Base-by-base conservation (phyloP, 2,329 filamentous ascomycete species). In the Microsporum ferrugineum region DNA sequence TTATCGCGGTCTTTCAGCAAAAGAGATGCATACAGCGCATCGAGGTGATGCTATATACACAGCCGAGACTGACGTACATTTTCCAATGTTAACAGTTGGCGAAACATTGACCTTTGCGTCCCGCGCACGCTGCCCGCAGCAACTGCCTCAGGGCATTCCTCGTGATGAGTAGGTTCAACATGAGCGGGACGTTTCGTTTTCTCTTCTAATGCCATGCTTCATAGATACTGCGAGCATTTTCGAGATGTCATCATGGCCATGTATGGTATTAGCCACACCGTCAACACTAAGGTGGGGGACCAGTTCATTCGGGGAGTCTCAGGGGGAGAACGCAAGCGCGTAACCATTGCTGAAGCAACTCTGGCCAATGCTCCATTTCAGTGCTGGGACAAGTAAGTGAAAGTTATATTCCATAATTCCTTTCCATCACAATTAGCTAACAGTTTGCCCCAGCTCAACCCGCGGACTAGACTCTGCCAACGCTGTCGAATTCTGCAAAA, bases 61-160 rank as follows among this genome's bases (percentile, higher is more conserved):
- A 68, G 84, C 88, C 66, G 88, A 92, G 71, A 89, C 94, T 65
- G 91, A 96, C 66, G 80, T 91, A 27, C 90, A 95, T 67, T 86
- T 91, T 67, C 84, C 91, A 0, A 94, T 88, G 0, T 78, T 96
- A 27, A 94, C 89, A 0, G 91, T 96, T 1, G 87, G 88, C 60
- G 89, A 95, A 71, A 96, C 91, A 0, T 80, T 96, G 0, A 85
- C 83, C 0, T 96, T 96, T 70, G 91, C 91, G 0, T 77, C 95
- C 2, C 88, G 92, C 68, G 88, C 86, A 41, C 95, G 95, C 75
- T 86, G 89, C 14, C 90, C 91, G 86, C 87, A 62, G 84, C 82
- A 33, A 86, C 80, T 62, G 77, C 88, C 0, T 80, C 85, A 1
- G 86, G 86, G 65, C 84, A 49, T 60, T 41, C 14, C 39, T 41